Evolutionary conservation across 1,284 basidiomycete genomes (phyloP), one percentile per base, ranked within the genome.

Genomic region (Hypsizygus ulmarius): DNA sequence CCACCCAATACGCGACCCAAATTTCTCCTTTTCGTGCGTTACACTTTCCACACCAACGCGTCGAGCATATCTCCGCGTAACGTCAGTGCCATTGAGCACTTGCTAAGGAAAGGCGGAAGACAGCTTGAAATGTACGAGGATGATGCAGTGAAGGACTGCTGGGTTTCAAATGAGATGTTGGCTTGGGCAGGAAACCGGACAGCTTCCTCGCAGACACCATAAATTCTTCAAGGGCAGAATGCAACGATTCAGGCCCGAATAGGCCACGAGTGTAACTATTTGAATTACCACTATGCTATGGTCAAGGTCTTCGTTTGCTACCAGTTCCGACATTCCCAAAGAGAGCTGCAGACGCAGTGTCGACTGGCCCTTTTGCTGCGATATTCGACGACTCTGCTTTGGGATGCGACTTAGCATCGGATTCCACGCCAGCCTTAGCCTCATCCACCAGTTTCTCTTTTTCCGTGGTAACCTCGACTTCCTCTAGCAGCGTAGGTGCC

Each of bases 71-170:
- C 81, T 4, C 71, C 82, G 3, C 77, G 84, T 28, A 77, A 87
- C 50, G 71, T 90, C 50, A 73, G 73, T 49, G 77, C 78, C 8
- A 78, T 91, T 36, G 88, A 91, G 58, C 82, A 90, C 63, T 68
- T 90, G 32, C 59, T 91, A 18, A 75, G 89, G 37, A 78, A 78
- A 47, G 85, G 84, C 0, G 65, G 60, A 45, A 72, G 80, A 49
- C 84, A 87, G 56, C 58, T 90, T 36, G 86, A 87, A 57, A 73
- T 75, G 64, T 87, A 82, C 54, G 84, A 88, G 64, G 77, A 77
- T 47, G 60, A 69, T 5, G 74, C 76, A 5, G 84, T 90, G 45
- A 83, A 72, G 55, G 83, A 90, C 59, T 87, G 84, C 60, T 82
- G 77, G 71, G 77, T 90, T 34, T 84, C 83, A 19, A 69, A 71